These are phyloP conservation scores for Populus trichocarpa DNA, from an alignment of 441 rosid genomes.

Conservation along the genomic window DNA sequence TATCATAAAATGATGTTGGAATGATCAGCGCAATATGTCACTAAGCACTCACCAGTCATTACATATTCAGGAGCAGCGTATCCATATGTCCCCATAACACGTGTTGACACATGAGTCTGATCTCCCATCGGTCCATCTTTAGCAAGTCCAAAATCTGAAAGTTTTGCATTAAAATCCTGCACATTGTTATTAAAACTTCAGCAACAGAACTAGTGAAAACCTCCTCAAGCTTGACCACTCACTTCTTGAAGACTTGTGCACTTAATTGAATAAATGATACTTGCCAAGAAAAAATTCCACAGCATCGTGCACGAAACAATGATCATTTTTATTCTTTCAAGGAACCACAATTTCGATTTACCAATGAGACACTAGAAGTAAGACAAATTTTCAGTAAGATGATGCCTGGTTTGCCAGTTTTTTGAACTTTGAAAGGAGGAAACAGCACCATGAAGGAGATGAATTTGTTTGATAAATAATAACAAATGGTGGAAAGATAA, in stretches of 20 bases:
- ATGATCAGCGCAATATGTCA: background rate
- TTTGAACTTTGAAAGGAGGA: background rate
- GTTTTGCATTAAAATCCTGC: constrained; percentile 89
- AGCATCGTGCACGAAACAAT: too few species aligned
- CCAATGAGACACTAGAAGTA: background rate
- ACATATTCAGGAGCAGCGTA: constrained; percentile 99
- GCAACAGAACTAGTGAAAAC: constrained; percentile 14
- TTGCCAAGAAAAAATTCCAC: background rate
- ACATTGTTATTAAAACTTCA: constrained; percentile 26
- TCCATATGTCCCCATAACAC: constrained; percentile 98
- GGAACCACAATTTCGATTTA: background rate
- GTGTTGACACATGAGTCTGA: constrained; percentile 96
- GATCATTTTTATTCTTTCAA: background rate
- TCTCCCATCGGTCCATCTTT: constrained; percentile 99
- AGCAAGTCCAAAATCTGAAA: constrained; percentile 97
- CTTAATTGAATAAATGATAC: background rate
- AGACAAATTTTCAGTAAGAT: constrained; percentile 4
- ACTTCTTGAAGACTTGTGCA: background rate
- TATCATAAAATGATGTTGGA: background rate
- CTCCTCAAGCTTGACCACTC: background rate
- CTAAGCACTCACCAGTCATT: constrained; percentile 72
- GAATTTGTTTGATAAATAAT: background rate
- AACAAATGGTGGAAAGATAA: background rate
- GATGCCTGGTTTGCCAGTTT: background rate
- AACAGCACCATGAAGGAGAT: background rate